phyloP scores from a whole-genome alignment of 768 basidiomycete species.

The Podaxis pistillaris region DNA sequence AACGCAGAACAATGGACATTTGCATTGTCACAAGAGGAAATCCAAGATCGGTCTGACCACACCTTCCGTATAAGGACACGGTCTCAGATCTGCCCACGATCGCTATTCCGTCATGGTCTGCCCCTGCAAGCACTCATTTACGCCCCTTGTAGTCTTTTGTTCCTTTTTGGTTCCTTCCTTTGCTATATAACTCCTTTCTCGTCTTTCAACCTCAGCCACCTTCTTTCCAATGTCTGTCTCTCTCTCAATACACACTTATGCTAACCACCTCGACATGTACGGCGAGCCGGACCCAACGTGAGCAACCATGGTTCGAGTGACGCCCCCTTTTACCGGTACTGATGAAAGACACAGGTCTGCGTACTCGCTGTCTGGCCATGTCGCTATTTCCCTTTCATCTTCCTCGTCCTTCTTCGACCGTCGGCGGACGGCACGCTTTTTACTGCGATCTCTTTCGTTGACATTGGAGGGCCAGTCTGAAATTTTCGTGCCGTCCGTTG shows the following conservation, averaged over 20 bases:
- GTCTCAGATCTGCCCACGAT: background rate
- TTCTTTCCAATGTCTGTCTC: constrained; percentile 58
- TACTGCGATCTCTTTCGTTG: constrained; percentile 69
- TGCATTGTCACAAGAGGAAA: constrained; percentile 9
- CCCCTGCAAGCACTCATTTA: background rate
- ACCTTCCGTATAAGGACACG: background rate
- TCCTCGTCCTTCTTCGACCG: constrained; percentile 56
- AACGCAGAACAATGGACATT: background rate
- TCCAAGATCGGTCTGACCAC: constrained; percentile 1
- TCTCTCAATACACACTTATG: constrained; percentile 60
- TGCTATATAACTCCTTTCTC: constrained; percentile 12
- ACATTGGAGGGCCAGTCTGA: constrained; percentile 89
- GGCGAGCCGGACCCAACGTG: constrained; percentile 67
- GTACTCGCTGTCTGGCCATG: constrained; percentile 85
- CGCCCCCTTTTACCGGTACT: background rate
- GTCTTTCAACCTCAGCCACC: constrained; percentile 16
- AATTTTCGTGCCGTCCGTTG: constrained; percentile 56
- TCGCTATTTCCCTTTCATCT: constrained; percentile 62
- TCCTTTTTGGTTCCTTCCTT: constrained; percentile 10
- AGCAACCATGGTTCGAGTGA: constrained; percentile 24
- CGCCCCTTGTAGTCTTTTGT: constrained; percentile 19
- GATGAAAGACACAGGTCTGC: constrained; percentile 55
- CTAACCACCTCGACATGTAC: constrained; percentile 62
- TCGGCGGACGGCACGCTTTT: constrained; percentile 45
- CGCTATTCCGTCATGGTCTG: background rate